Evolutionary conservation across 2,329 filamentous ascomycete genomes (phyloP), one percentile per base, ranked within the genome.

Genomic region (Juglanconis oblonga): DNA sequence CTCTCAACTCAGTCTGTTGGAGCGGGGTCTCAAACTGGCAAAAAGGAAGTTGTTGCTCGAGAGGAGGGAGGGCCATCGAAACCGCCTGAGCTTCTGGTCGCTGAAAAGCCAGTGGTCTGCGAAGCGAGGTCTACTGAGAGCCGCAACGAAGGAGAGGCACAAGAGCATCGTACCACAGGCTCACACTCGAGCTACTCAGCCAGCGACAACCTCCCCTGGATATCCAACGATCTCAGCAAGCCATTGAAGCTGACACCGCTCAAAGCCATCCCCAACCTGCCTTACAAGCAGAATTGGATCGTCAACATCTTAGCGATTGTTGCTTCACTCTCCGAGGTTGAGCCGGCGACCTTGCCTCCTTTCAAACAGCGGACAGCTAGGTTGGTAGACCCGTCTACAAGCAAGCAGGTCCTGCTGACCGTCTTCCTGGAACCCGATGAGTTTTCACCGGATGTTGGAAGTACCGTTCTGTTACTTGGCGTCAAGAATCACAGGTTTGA

Each of bases 401-500:
- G 73, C 6, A 83, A 83, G 65, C 79, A 77, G 24, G 79, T 85
- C 4, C 77, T 79, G 44, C 67, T 86, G 3, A 83, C 81, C 0
- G 79, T 85, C 0, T 84, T 85, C 54, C 73, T 85, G 4, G 79
- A 85, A 32, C 77, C 83, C 0, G 77, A 80, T 2, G 65, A 67
- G 0, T 86, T 85, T 64, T 63, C 60, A 1, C 82, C 83, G 0
- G 58, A 49, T 0, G 66, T 83, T 0, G 83, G 82, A 3, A 80
- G 76, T 54, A 77, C 78, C 0, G 78, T 85, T 1, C 64, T 86
- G 4, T 69, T 86, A 0, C 73, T 80, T 0, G 82, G 82, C 0
- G 81, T 84, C 2, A 86, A 85, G 71, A 86, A 85, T 36, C 83
- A 86, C 53, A 69, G 76, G 1, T 84, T 81, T 59, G 82, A 85